A percentile compares a stretch with the other conserved stretches of the same genome.
phyloP scores from a whole-genome alignment of 2,329 filamentous ascomycete species.

The Aspergillus sp. region DNA sequence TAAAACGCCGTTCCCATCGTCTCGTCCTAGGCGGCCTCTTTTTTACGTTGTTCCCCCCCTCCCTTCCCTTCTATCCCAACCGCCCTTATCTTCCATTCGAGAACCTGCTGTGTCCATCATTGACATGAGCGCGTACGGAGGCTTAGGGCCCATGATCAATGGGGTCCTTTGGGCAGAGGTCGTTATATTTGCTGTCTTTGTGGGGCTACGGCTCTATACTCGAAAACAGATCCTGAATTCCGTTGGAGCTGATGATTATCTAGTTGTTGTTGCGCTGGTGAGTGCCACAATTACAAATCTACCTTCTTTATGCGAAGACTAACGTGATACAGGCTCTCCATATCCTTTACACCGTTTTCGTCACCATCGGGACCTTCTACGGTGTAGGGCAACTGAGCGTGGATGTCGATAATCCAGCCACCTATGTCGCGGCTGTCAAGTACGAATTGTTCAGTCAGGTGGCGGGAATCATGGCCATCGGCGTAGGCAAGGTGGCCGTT shows the following conservation, averaged over 20 bases:
- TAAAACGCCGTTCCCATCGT: too few species aligned
- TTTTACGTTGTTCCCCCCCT: too few species aligned
- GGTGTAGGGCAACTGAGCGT: slow-evolving; percentile 8
- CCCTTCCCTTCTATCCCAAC: not conserved
- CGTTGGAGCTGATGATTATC: slow-evolving; percentile 12
- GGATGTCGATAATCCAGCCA: slow-evolving; percentile 9
- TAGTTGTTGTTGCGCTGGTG: slow-evolving; percentile 1
- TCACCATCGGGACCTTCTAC: slow-evolving; percentile 9
- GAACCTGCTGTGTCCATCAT: not conserved
- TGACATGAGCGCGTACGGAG: slow-evolving; percentile 13
- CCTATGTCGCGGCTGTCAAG: slow-evolving; percentile 13
- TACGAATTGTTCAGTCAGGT: slow-evolving; percentile 16
- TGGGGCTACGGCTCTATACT: slow-evolving; percentile 10
- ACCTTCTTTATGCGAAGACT: not conserved
- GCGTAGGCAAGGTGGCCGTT: slow-evolving; percentile 12
- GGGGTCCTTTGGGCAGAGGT: slow-evolving; percentile 12
- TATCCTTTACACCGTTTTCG: slow-evolving; percentile 12
- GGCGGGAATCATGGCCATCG: slow-evolving; percentile 15
- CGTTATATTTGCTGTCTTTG: slow-evolving; percentile 11
- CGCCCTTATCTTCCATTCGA: not conserved
- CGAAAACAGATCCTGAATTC: slow-evolving; percentile 12
- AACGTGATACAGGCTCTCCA: slow-evolving; percentile 7
- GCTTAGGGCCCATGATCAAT: slow-evolving; percentile 14
- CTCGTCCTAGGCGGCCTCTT: too few species aligned
- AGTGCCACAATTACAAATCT: too few species aligned